Evolutionary conservation across 2,329 filamentous ascomycete species (phyloP).

Genomic region (Neurospora sp.): DNA sequence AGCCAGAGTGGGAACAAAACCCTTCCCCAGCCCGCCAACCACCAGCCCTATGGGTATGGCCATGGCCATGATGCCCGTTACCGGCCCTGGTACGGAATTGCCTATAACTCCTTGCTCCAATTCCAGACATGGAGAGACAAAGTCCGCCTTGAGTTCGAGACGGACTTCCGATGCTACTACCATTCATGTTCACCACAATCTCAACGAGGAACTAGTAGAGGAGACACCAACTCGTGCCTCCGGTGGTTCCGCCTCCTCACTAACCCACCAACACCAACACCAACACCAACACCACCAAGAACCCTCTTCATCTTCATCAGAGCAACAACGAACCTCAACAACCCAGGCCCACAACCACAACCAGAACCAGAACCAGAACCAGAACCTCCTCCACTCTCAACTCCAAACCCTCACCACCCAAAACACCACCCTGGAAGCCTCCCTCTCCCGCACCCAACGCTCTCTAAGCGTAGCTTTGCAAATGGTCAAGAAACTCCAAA

Average conservation of each 20-base stretch:
- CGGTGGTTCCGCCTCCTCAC: neutral
- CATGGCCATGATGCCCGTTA: neutral
- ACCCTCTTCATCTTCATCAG: neutral
- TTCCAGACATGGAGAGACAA: neutral
- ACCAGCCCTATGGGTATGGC: neutral
- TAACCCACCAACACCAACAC: neutral
- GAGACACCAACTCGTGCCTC: neutral
- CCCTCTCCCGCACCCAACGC: neutral
- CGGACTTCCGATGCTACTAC: neutral
- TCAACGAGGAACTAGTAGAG: neutral
- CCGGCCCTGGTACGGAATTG: neutral
- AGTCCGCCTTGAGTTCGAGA: neutral
- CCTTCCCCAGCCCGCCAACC: neutral
- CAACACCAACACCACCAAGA: neutral
- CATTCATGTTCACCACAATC: neutral
- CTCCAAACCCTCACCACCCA: neutral
- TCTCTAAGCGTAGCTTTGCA: neutral
- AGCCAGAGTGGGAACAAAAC: neutral
- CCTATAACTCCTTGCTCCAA: neutral
- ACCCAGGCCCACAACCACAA: no score
- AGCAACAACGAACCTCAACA: no score
- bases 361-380: no score
- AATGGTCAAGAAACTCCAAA: neutral
- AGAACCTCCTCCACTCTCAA: no score
- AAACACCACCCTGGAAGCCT: neutral